Percentiles rank a stretch among this genome's conserved stretches.
Evolutionary conservation across 2,329 filamentous ascomycete species (phyloP).

Genomic region (Microdochium trichocladiopsis): DNA sequence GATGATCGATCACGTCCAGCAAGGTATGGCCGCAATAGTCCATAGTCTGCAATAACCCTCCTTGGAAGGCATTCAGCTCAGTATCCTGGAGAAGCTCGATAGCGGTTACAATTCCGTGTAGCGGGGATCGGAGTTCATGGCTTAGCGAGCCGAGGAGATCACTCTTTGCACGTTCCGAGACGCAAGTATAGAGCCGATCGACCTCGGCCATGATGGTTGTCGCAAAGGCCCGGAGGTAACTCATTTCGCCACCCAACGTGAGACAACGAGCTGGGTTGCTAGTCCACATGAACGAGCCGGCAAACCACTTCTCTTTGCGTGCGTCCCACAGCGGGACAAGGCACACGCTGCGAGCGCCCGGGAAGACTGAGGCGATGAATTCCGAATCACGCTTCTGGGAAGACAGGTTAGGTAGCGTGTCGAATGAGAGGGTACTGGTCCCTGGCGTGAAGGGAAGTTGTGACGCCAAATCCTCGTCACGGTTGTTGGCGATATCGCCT

Average conservation of each 20-base stretch:
- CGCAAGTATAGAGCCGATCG: constrained; percentile 29
- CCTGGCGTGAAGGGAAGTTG: background rate
- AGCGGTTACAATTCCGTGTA: constrained; percentile 52
- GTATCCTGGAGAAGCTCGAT: constrained; percentile 48
- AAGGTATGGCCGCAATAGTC: constrained; percentile 43
- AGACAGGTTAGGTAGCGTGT: constrained; percentile 2
- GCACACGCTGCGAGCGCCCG: constrained; percentile 35
- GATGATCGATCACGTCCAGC: constrained; percentile 45
- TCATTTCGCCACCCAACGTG: constrained; percentile 38
- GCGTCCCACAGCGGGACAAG: constrained; percentile 42
- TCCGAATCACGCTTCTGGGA: constrained; percentile 15
- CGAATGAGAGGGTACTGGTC: background rate
- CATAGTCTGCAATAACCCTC: constrained; percentile 38
- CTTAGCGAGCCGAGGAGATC: constrained; percentile 54
- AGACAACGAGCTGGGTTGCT: constrained; percentile 33
- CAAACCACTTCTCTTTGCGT: constrained; percentile 37
- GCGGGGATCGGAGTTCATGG: constrained; percentile 53
- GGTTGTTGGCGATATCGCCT: background rate
- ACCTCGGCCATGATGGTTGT: constrained; percentile 51
- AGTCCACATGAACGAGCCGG: constrained; percentile 43
- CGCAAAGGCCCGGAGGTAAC: constrained; percentile 42
- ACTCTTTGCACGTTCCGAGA: constrained; percentile 40
- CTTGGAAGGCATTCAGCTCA: constrained; percentile 34
- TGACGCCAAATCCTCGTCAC: background rate
- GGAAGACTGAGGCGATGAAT: constrained; percentile 26